phyloP scores from a whole-genome alignment of 1,284 basidiomycete genomes.

The Anthracocystis walkeri region DNA sequence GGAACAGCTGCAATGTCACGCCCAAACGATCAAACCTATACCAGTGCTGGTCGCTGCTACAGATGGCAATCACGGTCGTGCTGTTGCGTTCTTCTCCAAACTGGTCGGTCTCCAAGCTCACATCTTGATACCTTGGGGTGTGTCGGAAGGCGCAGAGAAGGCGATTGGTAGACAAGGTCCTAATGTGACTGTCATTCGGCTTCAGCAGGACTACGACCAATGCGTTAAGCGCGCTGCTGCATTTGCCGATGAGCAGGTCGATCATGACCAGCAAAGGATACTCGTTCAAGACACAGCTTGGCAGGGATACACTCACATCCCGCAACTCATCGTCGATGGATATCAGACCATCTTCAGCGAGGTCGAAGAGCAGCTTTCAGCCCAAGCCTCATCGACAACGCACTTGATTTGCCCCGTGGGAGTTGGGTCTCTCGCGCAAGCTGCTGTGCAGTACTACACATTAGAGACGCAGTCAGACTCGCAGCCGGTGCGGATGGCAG shows the following conservation, averaged over 20 bases:
- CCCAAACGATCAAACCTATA: neutral
- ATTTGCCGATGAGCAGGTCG: neutral
- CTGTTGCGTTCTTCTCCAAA: neutral
- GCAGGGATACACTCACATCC: neutral
- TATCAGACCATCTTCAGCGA: slow-evolving; percentile 3
- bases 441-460: neutral
- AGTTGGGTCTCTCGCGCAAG: neutral
- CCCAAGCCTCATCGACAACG: neutral
- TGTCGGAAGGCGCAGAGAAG: neutral
- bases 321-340: slow-evolving; percentile 2
- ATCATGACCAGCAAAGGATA: neutral
- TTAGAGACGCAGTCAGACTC: neutral
- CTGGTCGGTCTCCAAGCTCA: neutral
- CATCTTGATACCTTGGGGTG: neutral
- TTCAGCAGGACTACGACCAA: neutral
- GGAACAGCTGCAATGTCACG: neutral
- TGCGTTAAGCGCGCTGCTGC: neutral
- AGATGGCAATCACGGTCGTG: neutral
- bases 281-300: slow-evolving; percentile 1
- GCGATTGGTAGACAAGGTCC: neutral
- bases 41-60: neutral
- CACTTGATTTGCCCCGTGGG: neutral
- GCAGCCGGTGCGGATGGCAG: neutral
- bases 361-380: neutral
- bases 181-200: neutral